A percentile compares a stretch with the other conserved stretches of the same genome.
Evolutionary conservation across 352 stramenopile species (phyloP).

Genomic region (Aphanomyces stellatus): DNA sequence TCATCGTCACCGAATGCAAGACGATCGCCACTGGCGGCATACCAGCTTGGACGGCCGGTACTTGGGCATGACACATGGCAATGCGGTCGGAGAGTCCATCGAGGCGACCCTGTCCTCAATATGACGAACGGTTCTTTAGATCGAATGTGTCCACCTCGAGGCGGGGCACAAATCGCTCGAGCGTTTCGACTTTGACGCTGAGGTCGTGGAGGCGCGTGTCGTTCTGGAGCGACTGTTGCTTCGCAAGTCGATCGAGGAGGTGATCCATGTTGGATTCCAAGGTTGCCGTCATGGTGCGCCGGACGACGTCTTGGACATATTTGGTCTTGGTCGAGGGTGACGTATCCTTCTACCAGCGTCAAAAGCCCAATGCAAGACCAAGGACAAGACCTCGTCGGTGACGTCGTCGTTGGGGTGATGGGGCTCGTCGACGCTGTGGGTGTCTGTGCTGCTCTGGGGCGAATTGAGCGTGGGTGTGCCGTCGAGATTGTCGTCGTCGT

Average conservation of each 20-base stretch:
- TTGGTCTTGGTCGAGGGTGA: no score
- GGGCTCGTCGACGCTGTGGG: not conserved
- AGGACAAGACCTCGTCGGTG: no score
- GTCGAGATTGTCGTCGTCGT: not conserved
- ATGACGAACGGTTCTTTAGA: no score
- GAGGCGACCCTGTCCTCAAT: conserved; percentile 33
- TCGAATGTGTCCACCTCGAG: not conserved
- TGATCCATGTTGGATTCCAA: no score
- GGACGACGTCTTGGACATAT: no score
- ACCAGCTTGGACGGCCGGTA: not conserved
- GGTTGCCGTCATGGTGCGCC: no score
- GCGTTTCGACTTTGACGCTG: conserved; percentile 2
- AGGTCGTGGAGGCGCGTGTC: not conserved
- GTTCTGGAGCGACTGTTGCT: no score
- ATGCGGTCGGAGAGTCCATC: conserved; percentile 53
- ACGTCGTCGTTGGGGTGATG: not conserved
- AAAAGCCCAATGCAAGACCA: no score
- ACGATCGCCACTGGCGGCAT: no score
- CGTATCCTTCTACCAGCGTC: no score
- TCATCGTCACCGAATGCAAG: no score
- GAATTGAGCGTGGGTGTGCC: not conserved
- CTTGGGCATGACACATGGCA: conserved; percentile 26
- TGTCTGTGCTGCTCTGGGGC: not conserved
- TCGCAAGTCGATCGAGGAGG: no score
- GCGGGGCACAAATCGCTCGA: conserved; percentile 1